Evolutionary conservation across 2,329 filamentous ascomycete species (phyloP).

Genomic region (Conoideocrella luteorostrata): DNA sequence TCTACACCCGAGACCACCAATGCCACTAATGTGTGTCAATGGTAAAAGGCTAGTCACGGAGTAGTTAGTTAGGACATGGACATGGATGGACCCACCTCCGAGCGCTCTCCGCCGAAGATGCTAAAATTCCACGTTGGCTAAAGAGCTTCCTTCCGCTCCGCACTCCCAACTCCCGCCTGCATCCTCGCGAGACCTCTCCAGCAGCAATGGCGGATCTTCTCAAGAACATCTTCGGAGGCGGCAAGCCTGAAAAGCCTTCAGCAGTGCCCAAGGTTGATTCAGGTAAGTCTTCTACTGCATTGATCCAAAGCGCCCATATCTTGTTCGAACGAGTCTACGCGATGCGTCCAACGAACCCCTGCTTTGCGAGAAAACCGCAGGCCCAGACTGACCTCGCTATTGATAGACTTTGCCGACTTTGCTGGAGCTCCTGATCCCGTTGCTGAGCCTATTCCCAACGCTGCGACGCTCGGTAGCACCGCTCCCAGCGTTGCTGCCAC

Average conservation of each 20-base stretch:
- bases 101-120: neutral
- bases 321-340: too few relatives aligned
- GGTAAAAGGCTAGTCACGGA: too few relatives aligned
- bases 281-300: constrained; percentile 43
- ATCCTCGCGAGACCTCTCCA: constrained; percentile 12
- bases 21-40: too few relatives aligned
- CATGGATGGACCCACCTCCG: constrained; percentile 9
- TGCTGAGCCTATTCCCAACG: constrained; percentile 41
- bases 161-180: constrained; percentile 11
- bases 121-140: constrained; percentile 13
- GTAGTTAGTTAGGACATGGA: too few relatives aligned
- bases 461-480: constrained; percentile 39
- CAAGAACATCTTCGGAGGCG: constrained; percentile 64
- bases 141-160: constrained; percentile 7
- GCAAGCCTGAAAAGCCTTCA: constrained; percentile 43
- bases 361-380: too few relatives aligned
- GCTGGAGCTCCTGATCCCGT: constrained; percentile 67
- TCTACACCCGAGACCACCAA: too few relatives aligned
- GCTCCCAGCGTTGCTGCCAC: constrained; percentile 41
- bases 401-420: constrained; percentile 87
- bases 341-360: neutral
- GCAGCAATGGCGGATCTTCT: constrained; percentile 51
- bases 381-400: neutral
- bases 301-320: neutral
- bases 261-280: constrained; percentile 49